Percentiles rank a stretch among this genome's conserved stretches.
Evolutionary conservation across 768 basidiomycete genomes (phyloP).

Genomic region (Leccinum disarticulatum): DNA sequence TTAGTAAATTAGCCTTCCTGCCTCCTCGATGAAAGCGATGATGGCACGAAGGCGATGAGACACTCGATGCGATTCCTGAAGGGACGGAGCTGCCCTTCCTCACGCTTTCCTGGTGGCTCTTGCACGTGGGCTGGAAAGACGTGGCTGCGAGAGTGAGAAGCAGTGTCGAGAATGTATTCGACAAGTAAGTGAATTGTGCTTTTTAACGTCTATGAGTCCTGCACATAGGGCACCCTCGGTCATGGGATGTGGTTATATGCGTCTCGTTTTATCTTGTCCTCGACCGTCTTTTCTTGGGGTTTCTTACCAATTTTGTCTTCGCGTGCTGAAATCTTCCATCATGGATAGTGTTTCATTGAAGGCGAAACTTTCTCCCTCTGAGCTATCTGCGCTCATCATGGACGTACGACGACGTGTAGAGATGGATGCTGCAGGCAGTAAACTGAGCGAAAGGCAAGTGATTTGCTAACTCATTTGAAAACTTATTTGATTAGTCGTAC

Average conservation of each 20-base stretch:
- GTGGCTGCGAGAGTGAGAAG: constrained; percentile 69
- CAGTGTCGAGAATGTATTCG: constrained; percentile 81
- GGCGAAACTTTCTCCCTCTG: constrained; percentile 63
- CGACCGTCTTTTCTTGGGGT: not conserved
- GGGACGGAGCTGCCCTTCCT: constrained; percentile 79
- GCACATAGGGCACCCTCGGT: not conserved
- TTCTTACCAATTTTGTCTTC: not conserved
- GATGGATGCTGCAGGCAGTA: constrained; percentile 48
- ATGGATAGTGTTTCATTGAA: constrained; percentile 76
- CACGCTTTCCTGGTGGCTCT: constrained; percentile 89
- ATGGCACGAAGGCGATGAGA: constrained; percentile 30
- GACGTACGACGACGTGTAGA: constrained; percentile 81
- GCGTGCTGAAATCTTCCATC: constrained; percentile 13
- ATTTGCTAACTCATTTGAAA: not conserved
- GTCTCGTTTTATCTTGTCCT: not conserved
- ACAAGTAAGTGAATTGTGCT: constrained; percentile 55
- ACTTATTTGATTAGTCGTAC: not conserved
- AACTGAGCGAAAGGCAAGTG: constrained; percentile 19
- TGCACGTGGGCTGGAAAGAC: constrained; percentile 91
- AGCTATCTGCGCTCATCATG: constrained; percentile 64
- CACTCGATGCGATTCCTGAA: constrained; percentile 45
- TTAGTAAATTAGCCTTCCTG: constrained; percentile 26
- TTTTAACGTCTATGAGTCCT: not conserved
- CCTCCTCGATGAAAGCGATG: constrained; percentile 24
- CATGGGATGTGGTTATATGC: not conserved